Evolutionary conservation across 2,329 filamentous ascomycete genomes (phyloP), one percentile per base, ranked within the genome.

Genomic region (Cryphonectria nitschkei): DNA sequence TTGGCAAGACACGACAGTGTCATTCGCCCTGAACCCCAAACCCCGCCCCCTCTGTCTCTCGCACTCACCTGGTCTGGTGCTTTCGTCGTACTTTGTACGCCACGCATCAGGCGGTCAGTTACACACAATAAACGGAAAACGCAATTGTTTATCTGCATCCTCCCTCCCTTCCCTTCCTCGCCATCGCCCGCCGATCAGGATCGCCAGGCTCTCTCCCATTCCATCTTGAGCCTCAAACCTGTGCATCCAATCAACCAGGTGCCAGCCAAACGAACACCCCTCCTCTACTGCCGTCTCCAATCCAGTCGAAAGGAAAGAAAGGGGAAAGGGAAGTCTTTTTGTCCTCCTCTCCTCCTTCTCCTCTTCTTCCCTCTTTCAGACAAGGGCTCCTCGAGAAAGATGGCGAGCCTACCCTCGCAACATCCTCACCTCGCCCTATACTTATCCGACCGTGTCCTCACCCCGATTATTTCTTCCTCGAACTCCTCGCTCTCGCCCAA

Each of bases 391-490:
- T 22, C 19, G 34, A 39, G n/a, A 67, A 74, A 58, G 70, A 83
- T 84, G 82, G 77, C 82, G 56, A 80, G 79, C 75, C 80, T 84
- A 65, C 58, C 75, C 80, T 84, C 65, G 85, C 85, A 87, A 75
- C 82, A 86, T 78, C 86, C 86, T 50, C 78, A 81, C 71, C 82
- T 89, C 68, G 82, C 85, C 74, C 82, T 88, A 73, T 86, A 89
- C 81, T 84, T 90, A 71, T 84, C 86, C 74, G 88, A 90, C 82
- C 80, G 84, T 71, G 80, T 85, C 72, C 84, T 88, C 74, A 87
- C 86, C 5, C 87, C 88, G 43, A 83, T 90, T 74, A 83, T 90
- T 76, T 86, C 85, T 29, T 87, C 86, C 39, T 84, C 85, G 70
- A 75, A 76, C 37, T 73, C 77, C 14, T 68, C 71, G 22, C 50